Base-by-base conservation (phyloP, 2,329 filamentous ascomycete genomes). In the Intubia oerlemansii region DNA sequence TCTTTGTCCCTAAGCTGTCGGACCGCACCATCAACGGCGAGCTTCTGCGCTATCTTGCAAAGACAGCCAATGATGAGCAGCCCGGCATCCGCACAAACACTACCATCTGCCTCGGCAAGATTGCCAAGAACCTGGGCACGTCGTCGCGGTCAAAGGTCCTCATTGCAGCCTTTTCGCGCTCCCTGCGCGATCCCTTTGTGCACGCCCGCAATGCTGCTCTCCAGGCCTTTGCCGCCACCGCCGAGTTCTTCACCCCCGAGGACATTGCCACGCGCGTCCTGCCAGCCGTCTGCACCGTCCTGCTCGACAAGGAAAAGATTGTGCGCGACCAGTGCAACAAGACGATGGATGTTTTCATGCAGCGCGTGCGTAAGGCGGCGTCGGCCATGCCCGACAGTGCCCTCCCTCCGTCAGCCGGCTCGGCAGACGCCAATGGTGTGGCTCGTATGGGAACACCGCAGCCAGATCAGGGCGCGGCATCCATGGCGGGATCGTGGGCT, bases 1-100 rank as follows among this genome's bases (percentile, higher is more conserved):
- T 77, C 1, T 67, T 98, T 25, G 76, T 95, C 32, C 60, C 62
- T 17, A 98, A 98, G 50, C 60, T 98, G 0, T 91, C 82, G 2
- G 88, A 98, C 42, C 70, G 88, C 21, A 78, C 78, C 7, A 74
- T 95, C 40, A 98, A 98, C 40, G 85, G 88, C 30, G 88, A 98
- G 41, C 60, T 98, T 9, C 56, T 98, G 14, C 78, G 77, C 41
- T 76, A 91, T 44, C 62, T 98, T 17, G 88, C 88, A 24, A 93
- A 91, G 48, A 93, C 85, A 2, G 82, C 88, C 25, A 98, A 95
- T 41, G 88, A 98, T 37, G 88, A 95, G 42, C 85, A 98, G 44
- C 82, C 88, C 1, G 88, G 88, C 1, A 98, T 98, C 38, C 69
- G 88, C 36, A 98, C 88, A 7, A 98, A 98, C 47, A 98, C 88